Conservation (phyloP, 2,329 filamentous ascomycete genomes). For the Beauveria medogensis region DNA sequence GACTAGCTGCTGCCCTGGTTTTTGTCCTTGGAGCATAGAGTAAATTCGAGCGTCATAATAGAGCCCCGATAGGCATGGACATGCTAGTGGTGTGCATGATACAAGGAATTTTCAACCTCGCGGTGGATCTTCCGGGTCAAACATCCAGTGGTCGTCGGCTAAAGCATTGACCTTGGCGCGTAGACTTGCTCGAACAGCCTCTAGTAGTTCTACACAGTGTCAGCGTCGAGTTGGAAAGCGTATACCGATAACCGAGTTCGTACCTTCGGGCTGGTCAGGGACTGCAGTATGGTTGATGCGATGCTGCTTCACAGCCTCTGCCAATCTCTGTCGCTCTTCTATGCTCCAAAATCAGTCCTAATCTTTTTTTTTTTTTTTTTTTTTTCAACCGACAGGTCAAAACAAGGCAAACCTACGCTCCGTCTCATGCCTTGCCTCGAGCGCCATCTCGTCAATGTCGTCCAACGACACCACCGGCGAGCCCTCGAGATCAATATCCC, state of each 20-base stretch:
- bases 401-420: slow-evolving; percentile 36
- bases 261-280: slow-evolving; percentile 59
- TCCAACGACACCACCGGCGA: slow-evolving; percentile 45
- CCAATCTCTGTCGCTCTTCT: slow-evolving; percentile 53
- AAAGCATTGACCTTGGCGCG: slow-evolving; percentile 64
- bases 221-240: slow-evolving; percentile 3
- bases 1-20: slow-evolving; percentile 33
- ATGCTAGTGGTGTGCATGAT: background rate
- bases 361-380: background rate
- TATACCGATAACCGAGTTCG: slow-evolving; percentile 17
- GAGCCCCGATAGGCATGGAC: background rate
- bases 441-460: slow-evolving; percentile 45
- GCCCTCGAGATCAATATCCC: slow-evolving; percentile 53
- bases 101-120: slow-evolving; percentile 21
- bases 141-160: slow-evolving; percentile 88
- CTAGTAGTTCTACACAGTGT: slow-evolving; percentile 51
- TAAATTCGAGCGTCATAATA: slow-evolving; percentile 8
- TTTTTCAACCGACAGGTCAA: background rate
- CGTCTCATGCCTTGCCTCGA: slow-evolving; percentile 49
- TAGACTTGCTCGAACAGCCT: slow-evolving; percentile 61
- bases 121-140: slow-evolving; percentile 57
- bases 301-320: slow-evolving; percentile 55
- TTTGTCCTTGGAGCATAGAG: slow-evolving; percentile 14
- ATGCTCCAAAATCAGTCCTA: background rate
- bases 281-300: slow-evolving; percentile 45